These are phyloP conservation scores for Hypoxylon sp. DNA, from an alignment of 2,329 filamentous ascomycete genomes.

Conservation along the genomic window DNA sequence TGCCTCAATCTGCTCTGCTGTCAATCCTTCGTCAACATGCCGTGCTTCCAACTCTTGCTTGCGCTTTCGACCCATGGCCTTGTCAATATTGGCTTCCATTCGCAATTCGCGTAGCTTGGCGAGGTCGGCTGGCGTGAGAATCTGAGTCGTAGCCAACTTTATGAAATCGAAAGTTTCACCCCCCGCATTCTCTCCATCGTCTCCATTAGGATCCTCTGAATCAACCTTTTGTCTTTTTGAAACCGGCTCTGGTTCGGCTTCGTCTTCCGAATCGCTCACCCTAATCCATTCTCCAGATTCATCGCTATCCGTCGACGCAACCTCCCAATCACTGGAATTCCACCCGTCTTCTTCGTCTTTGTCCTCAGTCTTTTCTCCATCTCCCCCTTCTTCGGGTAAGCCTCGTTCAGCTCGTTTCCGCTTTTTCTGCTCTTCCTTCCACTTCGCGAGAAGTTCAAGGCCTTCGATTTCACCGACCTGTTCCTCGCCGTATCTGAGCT, in stretches of 20 bases:
- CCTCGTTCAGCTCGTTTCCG: slow-evolving; percentile 79
- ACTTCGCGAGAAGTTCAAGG: slow-evolving; percentile 89
- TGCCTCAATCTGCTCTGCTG: slow-evolving; percentile 91
- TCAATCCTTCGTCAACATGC: slow-evolving; percentile 89
- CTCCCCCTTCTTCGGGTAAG: slow-evolving; percentile 72
- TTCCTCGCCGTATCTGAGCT: slow-evolving; percentile 87
- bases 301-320: slow-evolving; percentile 71
- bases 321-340: slow-evolving; percentile 72
- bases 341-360: slow-evolving; percentile 68
- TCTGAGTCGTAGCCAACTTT: slow-evolving; percentile 90
- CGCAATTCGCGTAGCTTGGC: slow-evolving; percentile 93
- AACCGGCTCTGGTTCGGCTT: slow-evolving; percentile 78
- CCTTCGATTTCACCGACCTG: slow-evolving; percentile 88
- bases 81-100: slow-evolving; percentile 78
- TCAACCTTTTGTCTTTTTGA: slow-evolving; percentile 74
- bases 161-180: slow-evolving; percentile 67
- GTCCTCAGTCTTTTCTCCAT: slow-evolving; percentile 72
- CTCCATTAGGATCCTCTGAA: slow-evolving; percentile 55
- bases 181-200: slow-evolving; percentile 62
- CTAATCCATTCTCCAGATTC: slow-evolving; percentile 95
- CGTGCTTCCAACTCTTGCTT: slow-evolving; percentile 67
- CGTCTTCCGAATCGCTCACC: slow-evolving; percentile 86
- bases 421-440: slow-evolving; percentile 90
- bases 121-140: slow-evolving; percentile 96
- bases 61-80: slow-evolving; percentile 68